Evolutionary conservation across 352 stramenopile genomes (phyloP), one percentile per base, ranked within the genome.

Genomic region (Phytophthora vignae): DNA sequence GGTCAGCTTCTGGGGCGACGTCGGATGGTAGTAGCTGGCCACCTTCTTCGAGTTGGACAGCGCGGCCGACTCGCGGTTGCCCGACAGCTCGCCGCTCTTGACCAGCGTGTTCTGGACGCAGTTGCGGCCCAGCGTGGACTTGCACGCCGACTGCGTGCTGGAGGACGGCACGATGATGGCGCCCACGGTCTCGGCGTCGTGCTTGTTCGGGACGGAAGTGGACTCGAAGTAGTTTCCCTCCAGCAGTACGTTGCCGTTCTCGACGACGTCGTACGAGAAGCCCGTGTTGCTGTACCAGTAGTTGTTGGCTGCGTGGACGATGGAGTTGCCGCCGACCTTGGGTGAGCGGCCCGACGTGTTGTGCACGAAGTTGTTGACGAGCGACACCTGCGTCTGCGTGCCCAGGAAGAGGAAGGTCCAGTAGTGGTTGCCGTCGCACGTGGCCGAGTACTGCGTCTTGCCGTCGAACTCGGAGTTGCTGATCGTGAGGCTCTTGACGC

Each of bases 81-180:
- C 33, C 60, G 60, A 52, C 17, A 60, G 9, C 19, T 12, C 21
- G 14, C 71, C 66, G 21, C 60, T 71, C 17, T 60, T 68, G 15
- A 69, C 71, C 4, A 78, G 27, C 57, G 52, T 60, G 64, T 79
- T 74, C 4, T 62, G 15, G 8, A 61, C 59, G 40, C 72, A 79
- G 4, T 22, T 50, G n/a, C 42, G 42, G 21, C 42, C 42, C 4
- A 50, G 42, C 15, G 42, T 6, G 17, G 15, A 22, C 42, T 22
- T 22, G 9, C 42, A 50, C 17, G 15, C 4, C 42, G 42, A 50
- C 42, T 50, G 42, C 10, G 17, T 25, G 15, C 1, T 12, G 15
- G 42, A 22, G 2, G 42, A 50, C n/a, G 42, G 42, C 42, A 11
- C 42, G 15, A 50, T 50, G 12, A 50, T 50, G 5, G 42, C 42